A percentile compares a stretch with the other conserved stretches of the same genome.
Conservation (phyloP, 2,329 filamentous ascomycete species). For the Ascochyta koolunga region DNA sequence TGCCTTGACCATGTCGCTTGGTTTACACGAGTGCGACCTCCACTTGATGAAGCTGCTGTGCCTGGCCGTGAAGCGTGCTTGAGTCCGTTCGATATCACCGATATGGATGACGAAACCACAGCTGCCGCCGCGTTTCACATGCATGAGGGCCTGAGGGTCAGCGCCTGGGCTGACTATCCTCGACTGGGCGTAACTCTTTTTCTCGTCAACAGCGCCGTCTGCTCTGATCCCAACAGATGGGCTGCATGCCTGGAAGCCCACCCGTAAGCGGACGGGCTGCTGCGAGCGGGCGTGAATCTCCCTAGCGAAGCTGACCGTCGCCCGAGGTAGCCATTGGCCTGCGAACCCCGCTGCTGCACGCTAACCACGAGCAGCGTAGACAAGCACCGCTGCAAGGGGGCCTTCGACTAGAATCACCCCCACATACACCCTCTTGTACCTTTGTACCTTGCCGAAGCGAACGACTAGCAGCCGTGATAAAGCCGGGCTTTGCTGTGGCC, state of each 20-base stretch:
- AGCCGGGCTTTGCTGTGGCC: slow-evolving; percentile 16
- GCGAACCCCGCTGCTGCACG: slow-evolving; percentile 31
- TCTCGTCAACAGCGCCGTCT: slow-evolving; percentile 1
- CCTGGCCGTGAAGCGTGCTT: slow-evolving; percentile 20
- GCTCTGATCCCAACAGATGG: slow-evolving; percentile 20
- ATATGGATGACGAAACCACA: slow-evolving; percentile 19
- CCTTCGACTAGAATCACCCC: slow-evolving; percentile 42
- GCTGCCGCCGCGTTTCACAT: slow-evolving; percentile 41
- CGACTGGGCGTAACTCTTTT: background rate
- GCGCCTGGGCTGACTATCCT: slow-evolving; percentile 20
- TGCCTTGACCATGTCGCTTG: slow-evolving; percentile 21
- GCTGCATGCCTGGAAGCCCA: slow-evolving; percentile 15
- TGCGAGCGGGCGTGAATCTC: slow-evolving; percentile 15
- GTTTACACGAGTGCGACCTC: slow-evolving; percentile 10
- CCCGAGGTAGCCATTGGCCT: slow-evolving; percentile 32
- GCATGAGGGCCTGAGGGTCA: slow-evolving; percentile 14
- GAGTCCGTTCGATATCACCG: slow-evolving; percentile 18
- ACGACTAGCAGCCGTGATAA: slow-evolving; percentile 36
- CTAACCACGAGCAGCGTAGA: slow-evolving; percentile 33
- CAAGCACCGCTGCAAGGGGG: slow-evolving; percentile 46
- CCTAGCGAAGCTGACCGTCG: slow-evolving; percentile 24
- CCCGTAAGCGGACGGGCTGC: slow-evolving; percentile 27
- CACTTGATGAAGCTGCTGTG: slow-evolving; percentile 4
- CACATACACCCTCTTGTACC: slow-evolving; percentile 35
- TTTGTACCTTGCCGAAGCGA: slow-evolving; percentile 51